phyloP scores from a whole-genome alignment of 73 alveolate species.

The Paraurostyla sp. region DNA sequence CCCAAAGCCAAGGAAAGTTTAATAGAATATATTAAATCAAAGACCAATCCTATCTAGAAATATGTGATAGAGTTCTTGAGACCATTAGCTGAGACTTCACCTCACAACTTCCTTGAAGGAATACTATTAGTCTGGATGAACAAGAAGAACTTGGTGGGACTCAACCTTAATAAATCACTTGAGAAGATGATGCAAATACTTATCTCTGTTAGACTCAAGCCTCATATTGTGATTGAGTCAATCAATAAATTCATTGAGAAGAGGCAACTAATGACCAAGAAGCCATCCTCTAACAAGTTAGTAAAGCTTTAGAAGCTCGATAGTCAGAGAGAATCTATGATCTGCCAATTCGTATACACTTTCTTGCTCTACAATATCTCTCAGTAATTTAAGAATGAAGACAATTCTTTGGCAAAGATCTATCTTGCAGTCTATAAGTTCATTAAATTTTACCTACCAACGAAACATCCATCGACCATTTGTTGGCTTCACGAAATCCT shows the following conservation, averaged over 20 bases:
- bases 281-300: constrained; percentile 51
- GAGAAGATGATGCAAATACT: constrained; percentile 72
- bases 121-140: constrained; percentile 67
- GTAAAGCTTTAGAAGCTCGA: constrained; percentile 59
- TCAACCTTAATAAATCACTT: constrained; percentile 52
- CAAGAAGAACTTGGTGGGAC: constrained; percentile 15
- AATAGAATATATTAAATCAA: background rate
- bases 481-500: constrained; percentile 75
- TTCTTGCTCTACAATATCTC: constrained; percentile 60
- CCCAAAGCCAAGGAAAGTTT: background rate
- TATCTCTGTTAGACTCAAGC: constrained; percentile 44
- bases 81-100: constrained; percentile 35
- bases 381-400: constrained; percentile 63
- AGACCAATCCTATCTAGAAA: background rate
- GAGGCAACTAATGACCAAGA: constrained; percentile 35
- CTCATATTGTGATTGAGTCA: constrained; percentile 66
- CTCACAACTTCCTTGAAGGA: constrained; percentile 62
- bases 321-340: constrained; percentile 55
- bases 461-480: constrained; percentile 72
- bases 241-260: constrained; percentile 62
- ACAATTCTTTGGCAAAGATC: constrained; percentile 32
- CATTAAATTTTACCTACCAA: constrained; percentile 35
- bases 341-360: constrained; percentile 71
- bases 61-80: constrained; percentile 45
- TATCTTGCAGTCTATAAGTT: constrained; percentile 60